Evolutionary conservation across 1,139 yeast genomes (phyloP).

Genomic region (Pichia sp.): DNA sequence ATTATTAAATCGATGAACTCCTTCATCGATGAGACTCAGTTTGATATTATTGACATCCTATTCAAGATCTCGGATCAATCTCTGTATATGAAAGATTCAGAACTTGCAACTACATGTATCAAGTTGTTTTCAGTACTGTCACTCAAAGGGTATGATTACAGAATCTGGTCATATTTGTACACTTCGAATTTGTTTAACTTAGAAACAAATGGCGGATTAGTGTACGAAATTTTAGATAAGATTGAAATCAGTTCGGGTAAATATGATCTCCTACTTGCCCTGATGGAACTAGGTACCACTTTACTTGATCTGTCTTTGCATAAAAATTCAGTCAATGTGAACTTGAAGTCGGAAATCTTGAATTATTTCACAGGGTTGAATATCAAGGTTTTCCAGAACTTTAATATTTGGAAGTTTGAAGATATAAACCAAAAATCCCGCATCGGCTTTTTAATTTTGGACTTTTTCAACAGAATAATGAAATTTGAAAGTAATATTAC

Average conservation of each 20-base stretch:
- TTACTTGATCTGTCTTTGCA: constrained; percentile 48
- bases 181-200: constrained; percentile 58
- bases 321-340: constrained; percentile 27
- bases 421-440: constrained; percentile 49
- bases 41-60: constrained; percentile 62
- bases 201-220: constrained; percentile 64
- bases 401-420: constrained; percentile 59
- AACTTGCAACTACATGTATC: constrained; percentile 39
- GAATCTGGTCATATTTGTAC: constrained; percentile 75
- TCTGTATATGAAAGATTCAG: constrained; percentile 44
- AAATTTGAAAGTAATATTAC: constrained; percentile 46
- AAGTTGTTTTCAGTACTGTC: constrained; percentile 42
- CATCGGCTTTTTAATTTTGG: constrained; percentile 51
- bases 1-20: constrained; percentile 48
- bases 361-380: constrained; percentile 49
- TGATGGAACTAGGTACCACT: constrained; percentile 46
- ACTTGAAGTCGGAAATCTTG: constrained; percentile 48
- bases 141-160: constrained; percentile 42
- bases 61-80: constrained; percentile 63
- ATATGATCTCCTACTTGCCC: constrained; percentile 53
- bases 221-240: constrained; percentile 57
- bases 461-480: constrained; percentile 48
- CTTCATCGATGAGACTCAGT: constrained; percentile 43
- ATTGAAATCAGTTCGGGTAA: constrained; percentile 66
- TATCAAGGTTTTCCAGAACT: constrained; percentile 65